Conservation (phyloP, 2,329 filamentous ascomycete genomes). For the Endothia cerciana region DNA sequence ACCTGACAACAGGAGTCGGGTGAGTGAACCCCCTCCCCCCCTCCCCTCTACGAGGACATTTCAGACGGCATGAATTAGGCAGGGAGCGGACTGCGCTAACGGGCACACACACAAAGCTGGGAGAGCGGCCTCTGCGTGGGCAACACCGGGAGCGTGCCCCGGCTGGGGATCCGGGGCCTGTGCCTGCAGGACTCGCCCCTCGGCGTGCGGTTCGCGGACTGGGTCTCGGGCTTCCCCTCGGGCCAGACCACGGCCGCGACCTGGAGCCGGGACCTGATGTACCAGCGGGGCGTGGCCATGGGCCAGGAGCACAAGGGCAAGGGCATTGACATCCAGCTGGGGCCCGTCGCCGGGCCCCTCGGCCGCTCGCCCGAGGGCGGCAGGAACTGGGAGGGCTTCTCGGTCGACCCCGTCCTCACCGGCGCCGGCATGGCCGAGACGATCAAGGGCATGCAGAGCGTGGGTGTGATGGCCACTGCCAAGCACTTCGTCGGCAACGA, state of each 20-base stretch:
- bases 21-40: slow-evolving; percentile 46
- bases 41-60: no score
- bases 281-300: slow-evolving; percentile 72
- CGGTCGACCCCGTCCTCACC: slow-evolving; percentile 75
- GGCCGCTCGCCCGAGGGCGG: slow-evolving; percentile 71
- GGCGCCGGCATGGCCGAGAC: slow-evolving; percentile 74
- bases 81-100: neutral
- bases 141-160: slow-evolving; percentile 70
- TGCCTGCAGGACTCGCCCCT: slow-evolving; percentile 87
- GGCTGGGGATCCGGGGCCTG: slow-evolving; percentile 68
- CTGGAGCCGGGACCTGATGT: slow-evolving; percentile 75
- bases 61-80: neutral
- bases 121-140: slow-evolving; percentile 76
- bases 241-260: slow-evolving; percentile 83
- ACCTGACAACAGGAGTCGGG: slow-evolving; percentile 89
- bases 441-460: slow-evolving; percentile 78
- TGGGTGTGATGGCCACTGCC: slow-evolving; percentile 77
- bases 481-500: slow-evolving; percentile 75
- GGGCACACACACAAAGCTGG: slow-evolving; percentile 54
- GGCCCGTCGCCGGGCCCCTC: slow-evolving; percentile 73
- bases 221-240: slow-evolving; percentile 78
- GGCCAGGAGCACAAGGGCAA: slow-evolving; percentile 72
- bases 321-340: slow-evolving; percentile 74
- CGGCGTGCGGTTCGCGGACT: slow-evolving; percentile 77
- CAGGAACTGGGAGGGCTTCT: slow-evolving; percentile 72